These are phyloP conservation scores for Melocanna baccifera DNA, from an alignment of 176 grass and related monocot genomes.

Conservation along the genomic window DNA sequence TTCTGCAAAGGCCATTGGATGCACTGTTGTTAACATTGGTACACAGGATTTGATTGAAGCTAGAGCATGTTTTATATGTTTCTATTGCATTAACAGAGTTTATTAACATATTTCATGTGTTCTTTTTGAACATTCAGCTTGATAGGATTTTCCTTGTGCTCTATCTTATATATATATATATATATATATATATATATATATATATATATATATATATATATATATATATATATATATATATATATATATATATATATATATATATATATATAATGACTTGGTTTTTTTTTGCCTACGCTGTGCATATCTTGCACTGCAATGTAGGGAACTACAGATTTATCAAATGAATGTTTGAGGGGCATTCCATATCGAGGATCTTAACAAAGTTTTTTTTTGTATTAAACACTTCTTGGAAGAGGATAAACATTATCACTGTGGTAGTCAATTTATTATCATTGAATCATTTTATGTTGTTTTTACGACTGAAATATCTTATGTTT, in stretches of 20 bases:
- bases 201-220: too few relatives aligned
- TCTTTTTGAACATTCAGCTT: not conserved
- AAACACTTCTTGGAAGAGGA: not conserved
- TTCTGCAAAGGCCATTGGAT: slow-evolving; percentile 97
- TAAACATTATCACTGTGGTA: not conserved
- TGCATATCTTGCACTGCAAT: not conserved
- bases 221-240: too few relatives aligned
- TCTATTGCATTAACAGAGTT: not conserved
- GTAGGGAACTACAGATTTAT: not conserved
- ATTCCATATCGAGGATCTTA: not conserved
- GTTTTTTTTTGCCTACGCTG: not conserved
- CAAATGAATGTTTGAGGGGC: not conserved
- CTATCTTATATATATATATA: too few relatives aligned
- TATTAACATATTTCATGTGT: not conserved
- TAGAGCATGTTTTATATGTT: slow-evolving; percentile 54
- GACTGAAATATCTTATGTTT: slow-evolving; percentile 25
- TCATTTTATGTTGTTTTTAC: not conserved
- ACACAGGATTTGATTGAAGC: slow-evolving; percentile 98
- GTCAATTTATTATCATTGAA: not conserved
- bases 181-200: too few relatives aligned
- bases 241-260: too few relatives aligned
- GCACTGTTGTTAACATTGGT: slow-evolving; percentile 97
- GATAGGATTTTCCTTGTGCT: not conserved
- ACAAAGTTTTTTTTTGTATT: not conserved
- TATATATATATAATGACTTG: not conserved